Base-by-base conservation (phyloP, 345 rosid species). In the Cardiospermum halicacabum region DNA sequence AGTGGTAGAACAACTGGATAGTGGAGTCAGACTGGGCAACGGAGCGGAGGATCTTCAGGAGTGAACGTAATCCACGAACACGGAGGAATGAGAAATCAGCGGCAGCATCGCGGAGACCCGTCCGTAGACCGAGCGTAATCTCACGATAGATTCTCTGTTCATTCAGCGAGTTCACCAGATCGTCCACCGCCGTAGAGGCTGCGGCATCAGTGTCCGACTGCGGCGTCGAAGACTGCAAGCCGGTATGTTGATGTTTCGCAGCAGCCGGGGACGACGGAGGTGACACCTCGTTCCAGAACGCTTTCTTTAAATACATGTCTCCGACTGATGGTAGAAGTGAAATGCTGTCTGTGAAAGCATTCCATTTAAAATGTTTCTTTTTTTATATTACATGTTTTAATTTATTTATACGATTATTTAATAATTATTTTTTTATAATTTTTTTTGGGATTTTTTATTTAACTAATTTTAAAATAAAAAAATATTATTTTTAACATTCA, bases 61-160 rank as follows among this genome's bases (percentile, higher is more conserved):
- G 89, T 43, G 82, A 84, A 57, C 92, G 87, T 68, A 91, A 96
- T 69, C 92, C 96, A 3, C 89, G 91, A 63, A 85, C 75, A 21
- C 97, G 95, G 67, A 94, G 96, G 79, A 91, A 94, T 7, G 97
- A 91, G 82, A 89, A 94, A 68, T 89, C 95, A 40, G 97, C 96
- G 57, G 89, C 76, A n/a, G 91, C 89, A 42, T 94, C 99, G 9
- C 86, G 78, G 72, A 94, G 89, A 28, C 93, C 90, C 31, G 91
- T 81, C 7, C 93, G 86, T 48, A 94, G 96, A 26, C 96, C 90
- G 66, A 94, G 89, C 49, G 96, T 91, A 63, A 94, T 84, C 76
- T 94, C 99, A 49, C 95, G 72, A 81, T 84, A 89, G 21, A 85
- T 59, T 21, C 96, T 79, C 66, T 89, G 85, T 56, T 78, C 69